These are phyloP conservation scores for Leccinum uliginosum DNA, from an alignment of 768 basidiomycete species.

Conservation along the genomic window DNA sequence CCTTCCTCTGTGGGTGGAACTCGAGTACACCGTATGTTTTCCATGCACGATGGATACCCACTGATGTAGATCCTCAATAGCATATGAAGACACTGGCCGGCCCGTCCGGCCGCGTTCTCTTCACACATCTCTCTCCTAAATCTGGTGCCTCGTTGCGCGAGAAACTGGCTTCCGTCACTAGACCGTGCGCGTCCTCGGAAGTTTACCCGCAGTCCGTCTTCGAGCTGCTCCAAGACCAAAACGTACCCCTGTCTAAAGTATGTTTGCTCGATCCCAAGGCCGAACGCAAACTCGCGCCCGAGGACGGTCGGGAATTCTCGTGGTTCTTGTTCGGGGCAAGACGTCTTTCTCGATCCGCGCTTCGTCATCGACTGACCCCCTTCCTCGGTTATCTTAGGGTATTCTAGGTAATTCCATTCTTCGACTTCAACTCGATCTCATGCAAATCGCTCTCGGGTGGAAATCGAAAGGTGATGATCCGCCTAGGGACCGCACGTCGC, in stretches of 20 bases:
- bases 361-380: neutral
- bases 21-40: conserved; percentile 75
- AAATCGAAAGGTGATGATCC: conserved; percentile 81
- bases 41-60: neutral
- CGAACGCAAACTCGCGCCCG: conserved; percentile 58
- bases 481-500: conserved; percentile 86
- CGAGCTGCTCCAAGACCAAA: conserved; percentile 11
- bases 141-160: conserved; percentile 53
- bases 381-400: conserved; percentile 36
- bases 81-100: conserved; percentile 86
- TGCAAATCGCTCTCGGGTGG: neutral
- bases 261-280: conserved; percentile 96
- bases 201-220: conserved; percentile 23
- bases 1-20: conserved; percentile 85
- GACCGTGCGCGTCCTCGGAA: conserved; percentile 17
- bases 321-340: conserved; percentile 90
- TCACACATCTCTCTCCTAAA: conserved; percentile 80
- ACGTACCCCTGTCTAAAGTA: conserved; percentile 52
- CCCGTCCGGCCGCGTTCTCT: conserved; percentile 58
- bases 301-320: conserved; percentile 76
- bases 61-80: conserved; percentile 31
- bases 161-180: conserved; percentile 12
- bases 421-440: neutral
- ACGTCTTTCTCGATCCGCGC: neutral
- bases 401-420: conserved; percentile 46